Percentiles rank a stretch among this genome's conserved stretches.
phyloP scores from a whole-genome alignment of 2,329 filamentous ascomycete genomes.

The Claviceps monticola region DNA sequence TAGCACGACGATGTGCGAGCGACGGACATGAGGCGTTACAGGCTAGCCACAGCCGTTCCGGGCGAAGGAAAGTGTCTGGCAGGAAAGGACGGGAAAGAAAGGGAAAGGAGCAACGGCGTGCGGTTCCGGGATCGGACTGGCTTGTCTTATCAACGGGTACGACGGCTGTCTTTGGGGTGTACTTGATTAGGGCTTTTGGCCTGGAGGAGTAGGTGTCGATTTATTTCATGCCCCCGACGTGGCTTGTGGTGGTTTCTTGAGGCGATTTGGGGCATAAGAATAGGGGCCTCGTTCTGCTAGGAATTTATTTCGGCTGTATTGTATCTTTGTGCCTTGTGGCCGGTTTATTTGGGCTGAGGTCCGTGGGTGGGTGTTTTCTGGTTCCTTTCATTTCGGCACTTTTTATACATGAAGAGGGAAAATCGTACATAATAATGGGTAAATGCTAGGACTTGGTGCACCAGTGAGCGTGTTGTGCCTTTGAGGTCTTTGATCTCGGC shows the following conservation, averaged over 20 bases:
- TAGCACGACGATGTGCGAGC: neutral
- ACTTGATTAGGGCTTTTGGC: neutral
- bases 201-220: neutral
- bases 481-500: neutral
- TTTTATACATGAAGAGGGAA: neutral
- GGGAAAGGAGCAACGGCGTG: neutral
- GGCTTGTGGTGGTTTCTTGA: neutral
- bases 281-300: neutral
- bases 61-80: neutral
- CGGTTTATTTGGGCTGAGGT: neutral
- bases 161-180: neutral
- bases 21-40: neutral
- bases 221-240: neutral
- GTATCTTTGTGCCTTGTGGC: neutral
- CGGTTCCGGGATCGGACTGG: neutral
- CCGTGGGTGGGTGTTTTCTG: conserved; percentile 5
- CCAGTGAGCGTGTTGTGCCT: neutral
- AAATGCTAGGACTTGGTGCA: neutral
- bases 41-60: neutral
- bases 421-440: conserved; percentile 3
- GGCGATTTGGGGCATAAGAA: conserved; percentile 1
- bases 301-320: neutral
- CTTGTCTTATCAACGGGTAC: neutral
- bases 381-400: neutral
- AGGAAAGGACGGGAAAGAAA: neutral